phyloP scores from a whole-genome alignment of 78 protist species.

The Dictyostelium capitatum region DNA sequence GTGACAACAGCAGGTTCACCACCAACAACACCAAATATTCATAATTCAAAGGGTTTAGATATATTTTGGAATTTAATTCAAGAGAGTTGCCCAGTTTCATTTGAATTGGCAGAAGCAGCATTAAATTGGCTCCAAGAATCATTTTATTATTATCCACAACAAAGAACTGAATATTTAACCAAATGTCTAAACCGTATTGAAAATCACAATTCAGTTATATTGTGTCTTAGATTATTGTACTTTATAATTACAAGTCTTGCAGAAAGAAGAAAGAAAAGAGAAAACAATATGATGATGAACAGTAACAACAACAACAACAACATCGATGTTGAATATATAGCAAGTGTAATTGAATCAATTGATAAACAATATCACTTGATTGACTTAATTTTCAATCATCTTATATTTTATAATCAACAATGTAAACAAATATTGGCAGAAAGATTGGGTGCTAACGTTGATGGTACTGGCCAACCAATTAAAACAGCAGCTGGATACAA shows the following conservation, averaged over 20 bases:
- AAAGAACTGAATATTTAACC: constrained; percentile 21
- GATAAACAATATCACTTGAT: constrained; percentile 11
- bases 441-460: neutral
- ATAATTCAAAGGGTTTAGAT: constrained; percentile 14
- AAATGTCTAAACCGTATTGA: constrained; percentile 22
- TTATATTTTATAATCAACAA: constrained; percentile 28
- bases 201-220: constrained; percentile 36
- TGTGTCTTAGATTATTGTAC: constrained; percentile 34
- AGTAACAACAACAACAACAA: neutral
- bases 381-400: constrained; percentile 27
- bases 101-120: constrained; percentile 37
- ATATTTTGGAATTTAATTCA: constrained; percentile 51
- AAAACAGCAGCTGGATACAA: neutral
- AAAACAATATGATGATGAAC: neutral
- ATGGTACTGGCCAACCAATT: neutral
- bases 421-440: neutral
- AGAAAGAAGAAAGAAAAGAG: constrained; percentile 20
- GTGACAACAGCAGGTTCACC: neutral
- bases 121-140: constrained; percentile 29
- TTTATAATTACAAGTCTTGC: neutral
- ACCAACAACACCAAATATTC: neutral
- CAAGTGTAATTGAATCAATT: neutral
- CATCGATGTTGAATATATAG: neutral
- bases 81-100: constrained; percentile 2
- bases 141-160: neutral